A percentile compares a stretch with the other conserved stretches of the same genome.
Conservation (phyloP, 2,329 filamentous ascomycete genomes). For the Hymenoscyphus scutula region DNA sequence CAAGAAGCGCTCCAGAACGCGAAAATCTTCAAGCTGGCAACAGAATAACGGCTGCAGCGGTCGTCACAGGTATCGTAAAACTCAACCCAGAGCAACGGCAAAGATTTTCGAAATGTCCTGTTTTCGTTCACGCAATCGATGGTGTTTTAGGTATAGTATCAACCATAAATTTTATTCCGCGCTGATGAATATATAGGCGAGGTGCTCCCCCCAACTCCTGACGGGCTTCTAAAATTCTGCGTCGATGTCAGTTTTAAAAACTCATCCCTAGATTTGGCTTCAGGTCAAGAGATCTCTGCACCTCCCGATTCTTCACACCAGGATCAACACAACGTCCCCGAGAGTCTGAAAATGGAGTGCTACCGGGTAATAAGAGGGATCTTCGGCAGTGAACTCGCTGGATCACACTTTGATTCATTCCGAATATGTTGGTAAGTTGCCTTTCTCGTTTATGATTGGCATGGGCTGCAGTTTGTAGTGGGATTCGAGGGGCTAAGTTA, state of each 20-base stretch:
- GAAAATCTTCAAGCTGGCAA: constrained; percentile 51
- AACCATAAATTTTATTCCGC: neutral
- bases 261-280: constrained; percentile 44
- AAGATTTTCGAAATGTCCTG: constrained; percentile 50
- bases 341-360: constrained; percentile 44
- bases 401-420: constrained; percentile 42
- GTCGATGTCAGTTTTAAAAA: constrained; percentile 59
- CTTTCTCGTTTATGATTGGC: too few species aligned
- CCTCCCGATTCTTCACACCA: constrained; percentile 46
- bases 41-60: constrained; percentile 56
- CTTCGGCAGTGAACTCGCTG: constrained; percentile 42
- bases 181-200: constrained; percentile 19
- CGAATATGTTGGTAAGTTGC: constrained; percentile 47
- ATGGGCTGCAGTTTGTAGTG: too few species aligned
- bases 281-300: constrained; percentile 49
- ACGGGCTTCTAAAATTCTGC: constrained; percentile 59
- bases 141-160: constrained; percentile 42
- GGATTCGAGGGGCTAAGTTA: too few species aligned
- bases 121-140: constrained; percentile 48
- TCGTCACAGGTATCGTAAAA: constrained; percentile 48
- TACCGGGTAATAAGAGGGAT: constrained; percentile 41
- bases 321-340: constrained; percentile 40
- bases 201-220: constrained; percentile 45
- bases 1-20: constrained; percentile 48
- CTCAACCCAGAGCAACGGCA: constrained; percentile 46